phyloP scores from a whole-genome alignment of 768 basidiomycete genomes.

The Mycena capillaripes region DNA sequence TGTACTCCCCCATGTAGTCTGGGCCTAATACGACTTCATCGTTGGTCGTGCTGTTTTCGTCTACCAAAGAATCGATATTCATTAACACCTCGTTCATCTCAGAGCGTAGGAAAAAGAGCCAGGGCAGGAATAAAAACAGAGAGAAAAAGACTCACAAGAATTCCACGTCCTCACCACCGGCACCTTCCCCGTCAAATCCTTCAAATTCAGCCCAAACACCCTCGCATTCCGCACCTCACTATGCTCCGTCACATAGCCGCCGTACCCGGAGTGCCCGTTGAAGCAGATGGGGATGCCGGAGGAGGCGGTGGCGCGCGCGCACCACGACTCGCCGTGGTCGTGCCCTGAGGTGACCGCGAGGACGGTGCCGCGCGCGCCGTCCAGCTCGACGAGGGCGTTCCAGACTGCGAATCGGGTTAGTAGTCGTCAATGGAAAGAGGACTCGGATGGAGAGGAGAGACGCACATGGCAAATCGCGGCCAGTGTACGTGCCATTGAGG shows the following conservation, averaged over 20 bases:
- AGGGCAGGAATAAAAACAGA: background rate
- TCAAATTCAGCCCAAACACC: constrained; percentile 32
- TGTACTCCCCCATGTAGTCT: constrained; percentile 30
- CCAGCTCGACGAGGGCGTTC: constrained; percentile 32
- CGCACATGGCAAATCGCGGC: constrained; percentile 35
- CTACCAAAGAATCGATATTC: too few relatives aligned
- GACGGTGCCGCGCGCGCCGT: constrained; percentile 30
- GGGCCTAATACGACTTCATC: constrained; percentile 36
- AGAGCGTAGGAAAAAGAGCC: background rate
- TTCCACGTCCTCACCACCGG: constrained; percentile 38
- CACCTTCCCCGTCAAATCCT: constrained; percentile 16
- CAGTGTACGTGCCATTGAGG: constrained; percentile 37
- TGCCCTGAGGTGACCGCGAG: constrained; percentile 39
- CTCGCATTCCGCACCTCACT: constrained; percentile 35
- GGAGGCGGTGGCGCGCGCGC: constrained; percentile 31
- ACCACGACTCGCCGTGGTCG: constrained; percentile 41
- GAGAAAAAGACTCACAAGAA: constrained; percentile 28
- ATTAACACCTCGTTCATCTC: too few relatives aligned
- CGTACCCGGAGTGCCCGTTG: constrained; percentile 39
- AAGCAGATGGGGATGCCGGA: constrained; percentile 37
- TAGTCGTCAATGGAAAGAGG: too few relatives aligned
- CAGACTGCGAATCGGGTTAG: constrained; percentile 16
- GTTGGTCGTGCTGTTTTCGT: constrained; percentile 31
- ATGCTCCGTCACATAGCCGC: constrained; percentile 36
- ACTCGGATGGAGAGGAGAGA: background rate